Evolutionary conservation across 2,329 filamentous ascomycete genomes (phyloP).

Genomic region (Geosmithia flava): DNA sequence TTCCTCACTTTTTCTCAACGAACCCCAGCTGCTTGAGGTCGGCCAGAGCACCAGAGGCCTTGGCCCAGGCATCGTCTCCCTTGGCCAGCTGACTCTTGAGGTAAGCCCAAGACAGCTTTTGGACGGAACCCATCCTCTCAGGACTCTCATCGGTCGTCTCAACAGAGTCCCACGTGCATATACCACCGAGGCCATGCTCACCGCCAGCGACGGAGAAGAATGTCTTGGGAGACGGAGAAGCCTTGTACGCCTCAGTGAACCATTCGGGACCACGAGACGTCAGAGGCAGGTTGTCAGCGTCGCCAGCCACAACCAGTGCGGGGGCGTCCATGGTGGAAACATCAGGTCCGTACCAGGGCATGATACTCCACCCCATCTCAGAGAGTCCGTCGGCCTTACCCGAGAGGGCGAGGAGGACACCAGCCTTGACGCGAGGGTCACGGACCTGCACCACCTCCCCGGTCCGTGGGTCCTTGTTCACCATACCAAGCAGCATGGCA

Average conservation of each 20-base stretch:
- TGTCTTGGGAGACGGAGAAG: slow-evolving; percentile 8
- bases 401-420: slow-evolving; percentile 1
- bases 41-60: slow-evolving; percentile 2
- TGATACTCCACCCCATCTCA: slow-evolving; percentile 1
- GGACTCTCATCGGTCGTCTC: slow-evolving; percentile 11
- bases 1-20: neutral
- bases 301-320: slow-evolving; percentile 10
- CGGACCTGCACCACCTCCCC: slow-evolving; percentile 4
- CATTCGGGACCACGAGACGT: slow-evolving; percentile 10
- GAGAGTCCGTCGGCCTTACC: neutral
- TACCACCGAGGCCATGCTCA: slow-evolving; percentile 12
- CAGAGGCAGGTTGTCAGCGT: slow-evolving; percentile 9
- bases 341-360: slow-evolving; percentile 7
- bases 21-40: neutral
- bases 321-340: slow-evolving; percentile 10
- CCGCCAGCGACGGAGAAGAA: slow-evolving; percentile 9
- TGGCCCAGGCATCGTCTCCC: slow-evolving; percentile 8
- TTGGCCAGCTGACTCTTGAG: slow-evolving; percentile 10
- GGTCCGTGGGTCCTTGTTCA: slow-evolving; percentile 10
- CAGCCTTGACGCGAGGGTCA: slow-evolving; percentile 12
- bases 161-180: slow-evolving; percentile 12
- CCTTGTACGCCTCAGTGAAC: slow-evolving; percentile 10
- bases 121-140: slow-evolving; percentile 9
- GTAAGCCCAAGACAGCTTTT: slow-evolving; percentile 12
- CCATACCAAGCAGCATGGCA: slow-evolving; percentile 7